Conservation (phyloP, 2,329 filamentous ascomycete genomes). For the Trichothecium roseum region DNA sequence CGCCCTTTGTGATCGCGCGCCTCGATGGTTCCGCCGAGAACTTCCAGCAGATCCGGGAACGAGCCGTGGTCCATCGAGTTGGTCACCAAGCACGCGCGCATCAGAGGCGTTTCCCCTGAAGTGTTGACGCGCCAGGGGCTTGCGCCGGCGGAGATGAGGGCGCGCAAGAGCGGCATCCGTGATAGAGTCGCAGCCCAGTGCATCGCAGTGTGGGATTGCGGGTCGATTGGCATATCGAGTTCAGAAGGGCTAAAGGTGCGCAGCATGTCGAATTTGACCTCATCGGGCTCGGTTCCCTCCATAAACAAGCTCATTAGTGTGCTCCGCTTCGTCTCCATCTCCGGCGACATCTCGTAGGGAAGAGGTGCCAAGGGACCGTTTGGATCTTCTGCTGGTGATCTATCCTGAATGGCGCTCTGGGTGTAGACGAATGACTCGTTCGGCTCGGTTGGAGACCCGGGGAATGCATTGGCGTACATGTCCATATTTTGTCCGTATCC, state of each 20-base stretch:
- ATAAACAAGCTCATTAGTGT: slow-evolving; percentile 76
- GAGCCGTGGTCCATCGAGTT: slow-evolving; percentile 88
- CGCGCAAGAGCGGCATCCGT: slow-evolving; percentile 68
- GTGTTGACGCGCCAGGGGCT: slow-evolving; percentile 83
- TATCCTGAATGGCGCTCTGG: slow-evolving; percentile 34
- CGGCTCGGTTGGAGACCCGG: slow-evolving; percentile 67
- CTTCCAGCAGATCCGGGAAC: slow-evolving; percentile 82
- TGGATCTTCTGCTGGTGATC: slow-evolving; percentile 34
- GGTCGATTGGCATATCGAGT: slow-evolving; percentile 85
- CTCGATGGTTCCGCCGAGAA: slow-evolving; percentile 83
- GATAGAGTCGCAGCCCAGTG: slow-evolving; percentile 95
- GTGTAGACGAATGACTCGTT: slow-evolving; percentile 70
- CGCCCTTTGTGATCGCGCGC: slow-evolving; percentile 80
- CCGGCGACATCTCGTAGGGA: slow-evolving; percentile 46
- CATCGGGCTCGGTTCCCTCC: slow-evolving; percentile 60
- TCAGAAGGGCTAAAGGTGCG: slow-evolving; percentile 66
- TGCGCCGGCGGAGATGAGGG: slow-evolving; percentile 74
- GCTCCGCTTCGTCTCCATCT: slow-evolving; percentile 70
- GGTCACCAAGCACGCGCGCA: slow-evolving; percentile 84
- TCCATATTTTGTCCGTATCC: slow-evolving; percentile 40
- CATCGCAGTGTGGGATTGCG: slow-evolving; percentile 78
- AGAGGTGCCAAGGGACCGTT: slow-evolving; percentile 55
- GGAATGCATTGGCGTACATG: slow-evolving; percentile 35
- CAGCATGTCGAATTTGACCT: slow-evolving; percentile 65
- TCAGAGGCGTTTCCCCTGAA: slow-evolving; percentile 82